phyloP scores from a whole-genome alignment of 352 stramenopile species.

The Pythium pectinolyticum region DNA sequence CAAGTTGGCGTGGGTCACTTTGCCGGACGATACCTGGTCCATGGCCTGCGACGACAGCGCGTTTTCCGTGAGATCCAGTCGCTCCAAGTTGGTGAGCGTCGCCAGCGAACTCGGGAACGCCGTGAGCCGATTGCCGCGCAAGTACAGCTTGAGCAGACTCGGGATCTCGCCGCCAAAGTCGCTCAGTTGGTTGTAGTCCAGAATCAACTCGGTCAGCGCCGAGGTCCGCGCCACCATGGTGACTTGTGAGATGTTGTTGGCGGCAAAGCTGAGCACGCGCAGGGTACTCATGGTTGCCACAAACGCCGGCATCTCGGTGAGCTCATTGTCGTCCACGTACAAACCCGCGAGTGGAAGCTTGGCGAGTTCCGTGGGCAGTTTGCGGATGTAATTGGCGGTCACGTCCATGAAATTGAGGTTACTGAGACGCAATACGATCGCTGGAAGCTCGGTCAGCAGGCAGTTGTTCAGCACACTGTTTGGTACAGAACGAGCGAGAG shows the following conservation, averaged over 20 bases:
- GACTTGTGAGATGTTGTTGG: conserved; percentile 18
- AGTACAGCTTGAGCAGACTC: conserved; percentile 14
- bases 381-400: background rate
- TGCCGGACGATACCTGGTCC: background rate
- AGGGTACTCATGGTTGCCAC: conserved; percentile 13
- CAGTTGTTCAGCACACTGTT: conserved; percentile 25
- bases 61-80: conserved; percentile 20
- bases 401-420: conserved; percentile 20
- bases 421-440: background rate
- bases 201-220: conserved; percentile 12
- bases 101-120: conserved; percentile 12
- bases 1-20: conserved; percentile 14
- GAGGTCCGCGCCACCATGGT: background rate
- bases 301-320: conserved; percentile 11
- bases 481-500: too few species aligned
- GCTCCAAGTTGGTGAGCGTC: conserved; percentile 10
- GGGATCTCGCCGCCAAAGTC: conserved; percentile 25
- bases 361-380: background rate
- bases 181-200: conserved; percentile 23
- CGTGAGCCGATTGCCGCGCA: conserved; percentile 17
- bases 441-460: background rate
- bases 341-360: conserved; percentile 2
- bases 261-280: conserved; percentile 3
- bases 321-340: conserved; percentile 15
- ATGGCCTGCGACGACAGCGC: conserved; percentile 13